A percentile compares a stretch with the other conserved stretches of the same genome.
Evolutionary conservation across 306 rosid genomes (phyloP).

Genomic region (Myrica gale): DNA sequence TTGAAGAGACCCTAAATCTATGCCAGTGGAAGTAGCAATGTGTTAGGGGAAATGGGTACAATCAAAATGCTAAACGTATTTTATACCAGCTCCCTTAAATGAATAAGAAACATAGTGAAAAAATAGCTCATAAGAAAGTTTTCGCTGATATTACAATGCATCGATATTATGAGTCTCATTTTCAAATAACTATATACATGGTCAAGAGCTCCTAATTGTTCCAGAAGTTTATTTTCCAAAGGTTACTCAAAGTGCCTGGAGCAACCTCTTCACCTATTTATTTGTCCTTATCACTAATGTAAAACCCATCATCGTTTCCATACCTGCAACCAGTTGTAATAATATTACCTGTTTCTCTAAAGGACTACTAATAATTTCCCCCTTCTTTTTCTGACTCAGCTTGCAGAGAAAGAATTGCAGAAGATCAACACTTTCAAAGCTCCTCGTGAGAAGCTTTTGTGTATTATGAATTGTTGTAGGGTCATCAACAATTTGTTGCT

Average conservation of each 20-base stretch:
- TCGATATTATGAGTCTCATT: not conserved
- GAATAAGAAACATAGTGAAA: not conserved
- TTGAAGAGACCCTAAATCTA: not conserved
- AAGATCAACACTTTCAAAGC: slow-evolving; percentile 66
- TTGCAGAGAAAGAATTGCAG: slow-evolving; percentile 70
- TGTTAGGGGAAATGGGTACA: not conserved
- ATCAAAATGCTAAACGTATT: not conserved
- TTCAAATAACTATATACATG: no score
- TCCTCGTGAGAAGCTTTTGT: slow-evolving; percentile 65
- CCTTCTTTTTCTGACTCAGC: slow-evolving; percentile 34
- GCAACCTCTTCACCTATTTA: not conserved
- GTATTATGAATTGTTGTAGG: slow-evolving; percentile 67
- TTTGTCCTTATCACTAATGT: not conserved
- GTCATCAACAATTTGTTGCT: slow-evolving; percentile 70
- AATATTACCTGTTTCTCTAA: slow-evolving; percentile 4
- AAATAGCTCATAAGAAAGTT: not conserved
- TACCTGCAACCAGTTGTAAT: not conserved
- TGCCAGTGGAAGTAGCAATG: not conserved
- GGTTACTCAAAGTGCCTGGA: not conserved
- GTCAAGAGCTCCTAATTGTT: not conserved
- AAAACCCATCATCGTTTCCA: not conserved
- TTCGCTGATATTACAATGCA: not conserved
- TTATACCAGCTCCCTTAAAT: not conserved
- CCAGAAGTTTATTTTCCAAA: not conserved
- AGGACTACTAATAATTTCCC: not conserved